Conservation (phyloP, 2,329 filamentous ascomycete genomes). For the Fusarium sp. region DNA sequence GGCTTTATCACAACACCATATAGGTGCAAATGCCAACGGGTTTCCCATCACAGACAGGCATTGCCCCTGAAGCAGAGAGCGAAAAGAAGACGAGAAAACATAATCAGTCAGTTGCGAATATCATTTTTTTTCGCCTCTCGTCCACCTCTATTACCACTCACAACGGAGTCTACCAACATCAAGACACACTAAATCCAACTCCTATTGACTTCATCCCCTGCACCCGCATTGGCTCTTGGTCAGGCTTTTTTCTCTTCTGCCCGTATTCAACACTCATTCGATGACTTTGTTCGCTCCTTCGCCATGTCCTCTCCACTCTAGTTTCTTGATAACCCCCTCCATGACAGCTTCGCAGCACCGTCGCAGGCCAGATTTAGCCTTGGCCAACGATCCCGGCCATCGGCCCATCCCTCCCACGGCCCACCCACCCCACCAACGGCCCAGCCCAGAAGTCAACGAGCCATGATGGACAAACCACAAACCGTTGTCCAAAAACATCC, state of each 20-base stretch:
- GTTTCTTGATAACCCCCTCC: constrained; percentile 29
- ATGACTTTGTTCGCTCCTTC: constrained; percentile 17
- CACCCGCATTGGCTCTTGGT: constrained; percentile 37
- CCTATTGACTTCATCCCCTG: constrained; percentile 26
- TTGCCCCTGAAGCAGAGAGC: constrained; percentile 19
- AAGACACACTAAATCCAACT: constrained; percentile 19
- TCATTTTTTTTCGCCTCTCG: constrained; percentile 15
- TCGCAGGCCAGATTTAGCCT: constrained; percentile 33
- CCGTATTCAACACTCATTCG: constrained; percentile 14
- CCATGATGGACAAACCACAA: constrained; percentile 15
- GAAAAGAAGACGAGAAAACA: constrained; percentile 23
- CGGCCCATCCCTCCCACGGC: constrained; percentile 43
- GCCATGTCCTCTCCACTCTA: constrained; percentile 12
- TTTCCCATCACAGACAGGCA: constrained; percentile 20
- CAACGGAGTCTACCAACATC: constrained; percentile 16
- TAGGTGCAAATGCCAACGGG: constrained; percentile 16
- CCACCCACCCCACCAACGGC: constrained; percentile 43
- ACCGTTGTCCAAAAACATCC: constrained; percentile 25
- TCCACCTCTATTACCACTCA: constrained; percentile 20
- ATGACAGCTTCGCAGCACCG: constrained; percentile 10
- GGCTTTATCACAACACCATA: constrained; percentile 15
- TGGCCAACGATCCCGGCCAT: constrained; percentile 30
- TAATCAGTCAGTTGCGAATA: constrained; percentile 28
- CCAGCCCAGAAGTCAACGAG: constrained; percentile 11
- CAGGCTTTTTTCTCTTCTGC: constrained; percentile 37